Evolutionary conservation across 495 filamentous ascomycete genomes (phyloP).

Genomic region (Penicillium herquei): DNA sequence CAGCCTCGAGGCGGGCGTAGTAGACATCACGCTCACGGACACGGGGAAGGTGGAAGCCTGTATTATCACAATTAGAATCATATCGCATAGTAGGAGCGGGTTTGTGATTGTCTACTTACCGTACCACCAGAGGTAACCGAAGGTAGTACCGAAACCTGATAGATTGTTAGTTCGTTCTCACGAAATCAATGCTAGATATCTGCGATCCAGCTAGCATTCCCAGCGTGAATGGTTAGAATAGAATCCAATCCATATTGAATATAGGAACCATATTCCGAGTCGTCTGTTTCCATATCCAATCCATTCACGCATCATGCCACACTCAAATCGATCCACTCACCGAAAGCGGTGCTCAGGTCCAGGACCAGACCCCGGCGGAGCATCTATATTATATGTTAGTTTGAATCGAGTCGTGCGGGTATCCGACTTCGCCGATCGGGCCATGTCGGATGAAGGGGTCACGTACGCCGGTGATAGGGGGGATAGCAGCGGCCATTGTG

Average conservation of each 20-base stretch:
- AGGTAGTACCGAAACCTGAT: slow-evolving; percentile 64
- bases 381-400: slow-evolving; percentile 50
- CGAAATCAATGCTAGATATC: neutral
- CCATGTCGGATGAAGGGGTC: slow-evolving; percentile 22
- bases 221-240: too few species aligned
- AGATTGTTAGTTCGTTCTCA: slow-evolving; percentile 9
- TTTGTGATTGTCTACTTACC: slow-evolving; percentile 50
- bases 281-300: too few species aligned
- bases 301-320: slow-evolving; percentile 20
- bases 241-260: too few species aligned
- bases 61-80: neutral
- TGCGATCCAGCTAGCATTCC: too few species aligned
- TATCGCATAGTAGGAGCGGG: neutral
- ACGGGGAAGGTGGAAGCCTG: slow-evolving; percentile 76
- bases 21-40: slow-evolving; percentile 72
- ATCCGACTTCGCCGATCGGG: slow-evolving; percentile 23
- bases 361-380: slow-evolving; percentile 71
- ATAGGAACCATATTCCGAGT: too few species aligned
- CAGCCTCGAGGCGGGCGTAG: slow-evolving; percentile 74
- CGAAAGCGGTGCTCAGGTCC: slow-evolving; percentile 73
- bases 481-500: slow-evolving; percentile 46
- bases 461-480: slow-evolving; percentile 53
- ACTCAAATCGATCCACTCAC: slow-evolving; percentile 45
- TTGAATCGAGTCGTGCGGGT: neutral
- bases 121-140: slow-evolving; percentile 81